A percentile compares a stretch with the other conserved stretches of the same genome.
Evolutionary conservation across 148 eudicot genomes (phyloP).

Genomic region (Pharnaceum exiguum): DNA sequence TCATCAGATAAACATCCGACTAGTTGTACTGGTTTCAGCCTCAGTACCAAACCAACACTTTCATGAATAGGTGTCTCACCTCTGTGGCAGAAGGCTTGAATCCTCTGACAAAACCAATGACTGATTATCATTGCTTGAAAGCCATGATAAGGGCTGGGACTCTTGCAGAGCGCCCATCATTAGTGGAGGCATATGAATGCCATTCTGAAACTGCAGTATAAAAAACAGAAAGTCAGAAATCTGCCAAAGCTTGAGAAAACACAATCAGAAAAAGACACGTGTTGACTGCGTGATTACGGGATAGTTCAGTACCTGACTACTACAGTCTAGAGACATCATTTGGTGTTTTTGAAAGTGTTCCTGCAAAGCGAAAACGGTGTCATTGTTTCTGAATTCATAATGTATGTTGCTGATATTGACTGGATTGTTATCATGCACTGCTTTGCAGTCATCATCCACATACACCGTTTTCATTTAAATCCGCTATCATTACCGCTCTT

Average conservation of each 20-base stretch:
- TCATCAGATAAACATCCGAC: no score
- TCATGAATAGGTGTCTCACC: no score
- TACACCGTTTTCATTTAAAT: no score
- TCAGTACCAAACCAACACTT: no score
- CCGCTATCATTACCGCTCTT: no score
- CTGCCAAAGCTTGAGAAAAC: not conserved
- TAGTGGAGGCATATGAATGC: constrained; percentile 62
- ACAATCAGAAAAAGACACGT: constrained; percentile 1
- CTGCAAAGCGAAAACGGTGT: constrained; percentile 28
- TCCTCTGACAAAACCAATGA: constrained; percentile 52
- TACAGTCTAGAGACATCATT: constrained; percentile 61
- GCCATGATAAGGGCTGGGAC: constrained; percentile 59
- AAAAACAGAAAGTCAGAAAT: not conserved
- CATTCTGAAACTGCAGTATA: constrained; percentile 55
- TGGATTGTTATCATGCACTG: no score
- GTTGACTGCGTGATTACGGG: not conserved
- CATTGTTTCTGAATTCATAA: not conserved
- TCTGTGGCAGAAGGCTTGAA: constrained; percentile 47
- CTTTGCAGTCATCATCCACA: no score
- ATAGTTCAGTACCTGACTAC: constrained; percentile 46
- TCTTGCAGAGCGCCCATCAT: constrained; percentile 53
- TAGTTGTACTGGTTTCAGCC: no score
- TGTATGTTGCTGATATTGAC: not conserved
- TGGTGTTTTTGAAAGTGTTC: constrained; percentile 51
- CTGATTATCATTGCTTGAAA: constrained; percentile 52